A percentile compares a stretch with the other conserved stretches of the same genome.
Conservation (phyloP, 139 green algal genomes). For the Chloropicon primus region DNA sequence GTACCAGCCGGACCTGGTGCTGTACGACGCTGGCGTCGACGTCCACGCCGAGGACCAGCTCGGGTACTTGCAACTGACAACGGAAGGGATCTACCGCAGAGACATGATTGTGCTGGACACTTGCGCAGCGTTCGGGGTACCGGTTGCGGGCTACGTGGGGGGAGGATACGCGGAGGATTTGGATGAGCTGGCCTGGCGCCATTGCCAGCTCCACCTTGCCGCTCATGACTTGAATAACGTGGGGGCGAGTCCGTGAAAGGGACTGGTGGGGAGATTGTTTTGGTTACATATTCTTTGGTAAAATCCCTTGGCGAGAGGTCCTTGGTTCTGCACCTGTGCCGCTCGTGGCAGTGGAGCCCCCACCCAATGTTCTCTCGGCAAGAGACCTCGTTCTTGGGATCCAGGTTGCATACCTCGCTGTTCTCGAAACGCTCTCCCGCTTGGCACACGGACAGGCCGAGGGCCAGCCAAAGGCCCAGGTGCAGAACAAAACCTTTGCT, state of each 20-base stretch:
- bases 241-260: too few relatives aligned
- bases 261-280: too few relatives aligned
- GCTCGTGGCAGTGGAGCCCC: neutral
- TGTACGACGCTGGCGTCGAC: conserved; percentile 79
- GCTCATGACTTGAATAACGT: conserved; percentile 21
- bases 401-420: neutral
- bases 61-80: conserved; percentile 43
- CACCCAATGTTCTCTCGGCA: neutral
- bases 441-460: too few relatives aligned
- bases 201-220: conserved; percentile 46
- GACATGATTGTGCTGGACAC: conserved; percentile 50
- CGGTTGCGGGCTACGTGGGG: conserved; percentile 55
- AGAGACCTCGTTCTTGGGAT: neutral
- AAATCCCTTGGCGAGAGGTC: neutral
- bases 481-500: too few relatives aligned
- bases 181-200: conserved; percentile 41
- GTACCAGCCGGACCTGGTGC: conserved; percentile 58
- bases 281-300: too few relatives aligned
- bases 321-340: neutral
- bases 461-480: too few relatives aligned
- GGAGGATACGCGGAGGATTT: conserved; percentile 56
- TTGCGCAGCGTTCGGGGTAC: conserved; percentile 41
- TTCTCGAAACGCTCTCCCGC: neutral
- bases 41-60: conserved; percentile 51
- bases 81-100: conserved; percentile 40